A percentile compares a stretch with the other conserved stretches of the same genome.
Evolutionary conservation across 108 stramenopile genomes (phyloP).

Genomic region (Skeletonema potamos): DNA sequence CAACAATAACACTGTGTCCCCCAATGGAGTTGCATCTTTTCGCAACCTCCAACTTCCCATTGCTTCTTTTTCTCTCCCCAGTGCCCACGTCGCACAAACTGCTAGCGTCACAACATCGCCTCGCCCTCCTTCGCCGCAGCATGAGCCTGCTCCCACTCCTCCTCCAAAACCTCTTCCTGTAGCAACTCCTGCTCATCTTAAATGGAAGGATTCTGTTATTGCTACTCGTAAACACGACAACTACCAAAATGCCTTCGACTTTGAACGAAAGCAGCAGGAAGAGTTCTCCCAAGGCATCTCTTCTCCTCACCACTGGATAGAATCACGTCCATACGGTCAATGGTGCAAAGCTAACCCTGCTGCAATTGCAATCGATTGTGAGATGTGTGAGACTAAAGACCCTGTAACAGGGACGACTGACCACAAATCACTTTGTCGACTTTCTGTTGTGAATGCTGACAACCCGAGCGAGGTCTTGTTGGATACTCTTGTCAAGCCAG

Average conservation of each 20-base stretch:
- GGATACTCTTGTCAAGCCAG: conserved; percentile 93
- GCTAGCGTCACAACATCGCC: background rate
- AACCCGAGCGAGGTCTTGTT: conserved; percentile 84
- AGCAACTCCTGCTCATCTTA: conserved; percentile 57
- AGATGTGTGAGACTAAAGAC: conserved; percentile 96
- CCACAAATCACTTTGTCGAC: conserved; percentile 86
- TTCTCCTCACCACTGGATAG: conserved; percentile 58
- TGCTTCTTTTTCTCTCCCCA: conserved; percentile 69
- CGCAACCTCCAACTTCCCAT: conserved; percentile 68
- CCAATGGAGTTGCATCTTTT: conserved; percentile 33
- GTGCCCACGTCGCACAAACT: background rate
- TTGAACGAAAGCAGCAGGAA: conserved; percentile 48
- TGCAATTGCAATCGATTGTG: conserved; percentile 96
- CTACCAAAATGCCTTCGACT: conserved; percentile 57
- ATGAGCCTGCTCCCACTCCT: conserved; percentile 12
- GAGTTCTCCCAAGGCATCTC: conserved; percentile 36
- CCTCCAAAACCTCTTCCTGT: conserved; percentile 51
- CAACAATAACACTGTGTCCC: conserved; percentile 8
- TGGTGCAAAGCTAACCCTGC: conserved; percentile 83
- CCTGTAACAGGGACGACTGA: conserved; percentile 78
- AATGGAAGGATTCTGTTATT: conserved; percentile 66
- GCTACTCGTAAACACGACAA: conserved; percentile 57
- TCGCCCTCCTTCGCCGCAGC: conserved; percentile 30
- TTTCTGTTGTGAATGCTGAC: conserved; percentile 89
- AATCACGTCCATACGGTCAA: conserved; percentile 69